phyloP scores from a whole-genome alignment of 139 green algal genomes.

The Asterochloris sp. region DNA sequence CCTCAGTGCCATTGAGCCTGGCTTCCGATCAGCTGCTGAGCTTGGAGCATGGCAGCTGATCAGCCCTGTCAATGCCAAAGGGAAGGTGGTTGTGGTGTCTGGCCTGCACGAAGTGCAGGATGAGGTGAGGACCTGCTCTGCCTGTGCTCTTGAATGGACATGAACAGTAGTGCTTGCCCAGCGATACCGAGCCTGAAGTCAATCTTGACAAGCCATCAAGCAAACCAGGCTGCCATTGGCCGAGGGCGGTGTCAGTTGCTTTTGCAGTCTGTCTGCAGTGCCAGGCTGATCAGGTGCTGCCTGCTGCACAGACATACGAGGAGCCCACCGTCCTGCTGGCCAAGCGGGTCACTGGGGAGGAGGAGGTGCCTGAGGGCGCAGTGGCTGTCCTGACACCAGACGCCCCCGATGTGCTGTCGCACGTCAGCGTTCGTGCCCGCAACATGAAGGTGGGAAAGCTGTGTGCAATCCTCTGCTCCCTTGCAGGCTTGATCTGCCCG shows the following conservation, averaged over 20 bases:
- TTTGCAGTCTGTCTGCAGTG: too few relatives aligned
- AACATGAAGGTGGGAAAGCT: conserved; percentile 66
- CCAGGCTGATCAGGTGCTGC: background rate
- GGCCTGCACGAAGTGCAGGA: conserved; percentile 84
- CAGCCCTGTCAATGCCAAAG: conserved; percentile 58
- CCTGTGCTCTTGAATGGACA: background rate
- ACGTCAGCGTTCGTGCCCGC: conserved; percentile 85
- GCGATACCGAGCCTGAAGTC: too few relatives aligned
- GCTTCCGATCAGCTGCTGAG: conserved; percentile 73
- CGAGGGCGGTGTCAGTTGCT: too few relatives aligned
- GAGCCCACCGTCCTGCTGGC: conserved; percentile 84
- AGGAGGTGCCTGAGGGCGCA: conserved; percentile 90
- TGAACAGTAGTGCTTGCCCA: too few relatives aligned
- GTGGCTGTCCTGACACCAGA: conserved; percentile 85
- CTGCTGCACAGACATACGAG: conserved; percentile 48
- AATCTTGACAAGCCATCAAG: too few relatives aligned
- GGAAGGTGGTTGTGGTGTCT: conserved; percentile 68
- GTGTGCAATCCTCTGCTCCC: conserved; percentile 40
- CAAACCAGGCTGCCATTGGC: too few relatives aligned
- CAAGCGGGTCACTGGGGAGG: conserved; percentile 81
- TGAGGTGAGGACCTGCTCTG: conserved; percentile 39
- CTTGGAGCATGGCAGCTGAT: conserved; percentile 93
- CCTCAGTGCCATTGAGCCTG: conserved; percentile 72
- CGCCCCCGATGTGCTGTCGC: conserved; percentile 86
- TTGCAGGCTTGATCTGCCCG: background rate